phyloP scores from a whole-genome alignment of 2,329 filamentous ascomycete species.

The Rutstroemia sp. region DNA sequence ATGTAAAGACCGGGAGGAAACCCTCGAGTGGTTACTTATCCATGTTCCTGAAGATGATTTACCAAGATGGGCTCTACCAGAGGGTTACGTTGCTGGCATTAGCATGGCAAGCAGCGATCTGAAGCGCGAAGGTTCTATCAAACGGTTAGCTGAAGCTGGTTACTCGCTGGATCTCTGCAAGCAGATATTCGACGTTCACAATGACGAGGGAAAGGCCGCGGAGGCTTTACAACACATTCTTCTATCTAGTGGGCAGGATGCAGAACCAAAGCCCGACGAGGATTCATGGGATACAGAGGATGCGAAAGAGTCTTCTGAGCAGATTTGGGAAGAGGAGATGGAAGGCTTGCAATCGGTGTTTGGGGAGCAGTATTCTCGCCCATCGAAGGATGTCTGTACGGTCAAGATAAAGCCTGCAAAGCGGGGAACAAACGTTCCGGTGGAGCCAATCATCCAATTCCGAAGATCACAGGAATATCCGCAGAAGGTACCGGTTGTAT shows the following conservation, averaged over 20 bases:
- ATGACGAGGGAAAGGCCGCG: conserved; percentile 69
- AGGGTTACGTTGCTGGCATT: conserved; percentile 85
- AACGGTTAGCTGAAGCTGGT: conserved; percentile 72
- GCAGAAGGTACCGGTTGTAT: conserved; percentile 56
- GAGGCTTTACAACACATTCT: conserved; percentile 70
- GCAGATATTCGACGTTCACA: conserved; percentile 63
- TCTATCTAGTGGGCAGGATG: conserved; percentile 39
- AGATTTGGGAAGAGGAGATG: conserved; percentile 80
- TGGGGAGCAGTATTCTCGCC: conserved; percentile 59
- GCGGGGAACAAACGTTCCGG: conserved; percentile 41
- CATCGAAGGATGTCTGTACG: conserved; percentile 58
- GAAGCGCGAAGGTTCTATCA: conserved; percentile 72
- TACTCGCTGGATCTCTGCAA: conserved; percentile 82
- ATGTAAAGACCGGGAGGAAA: conserved; percentile 88
- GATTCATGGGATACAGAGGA: conserved; percentile 33
- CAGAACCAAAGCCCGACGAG: conserved; percentile 28
- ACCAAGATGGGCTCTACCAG: conserved; percentile 86
- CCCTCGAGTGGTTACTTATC: conserved; percentile 90
- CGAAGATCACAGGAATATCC: conserved; percentile 72
- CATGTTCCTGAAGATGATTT: conserved; percentile 96
- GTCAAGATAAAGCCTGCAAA: conserved; percentile 56
- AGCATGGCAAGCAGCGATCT: conserved; percentile 78
- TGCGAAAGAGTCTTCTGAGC: conserved; percentile 45
- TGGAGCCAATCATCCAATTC: conserved; percentile 55
- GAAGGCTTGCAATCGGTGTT: conserved; percentile 80